A percentile compares a stretch with the other conserved stretches of the same genome.
Evolutionary conservation across 768 basidiomycete genomes (phyloP).

Genomic region (Pleurotus sapidus): DNA sequence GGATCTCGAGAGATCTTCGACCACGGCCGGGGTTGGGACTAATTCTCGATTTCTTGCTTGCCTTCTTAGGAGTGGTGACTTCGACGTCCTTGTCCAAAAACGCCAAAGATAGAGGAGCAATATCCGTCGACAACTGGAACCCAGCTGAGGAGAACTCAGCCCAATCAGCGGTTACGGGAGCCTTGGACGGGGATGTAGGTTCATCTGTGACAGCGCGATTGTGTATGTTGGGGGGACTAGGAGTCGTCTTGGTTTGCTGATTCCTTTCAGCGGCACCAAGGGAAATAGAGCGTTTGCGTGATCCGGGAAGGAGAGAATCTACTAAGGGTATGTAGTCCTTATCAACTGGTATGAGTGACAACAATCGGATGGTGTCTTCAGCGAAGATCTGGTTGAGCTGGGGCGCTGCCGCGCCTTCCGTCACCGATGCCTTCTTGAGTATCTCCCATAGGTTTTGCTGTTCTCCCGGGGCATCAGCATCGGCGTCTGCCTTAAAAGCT

Average conservation of each 20-base stretch:
- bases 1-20: slow-evolving; percentile 25
- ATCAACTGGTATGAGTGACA: slow-evolving; percentile 47
- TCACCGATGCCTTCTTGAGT: slow-evolving; percentile 34
- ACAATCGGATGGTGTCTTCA: slow-evolving; percentile 64
- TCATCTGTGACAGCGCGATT: slow-evolving; percentile 27
- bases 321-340: slow-evolving; percentile 29
- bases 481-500: slow-evolving; percentile 47
- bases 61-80: slow-evolving; percentile 38
- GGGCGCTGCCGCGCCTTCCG: slow-evolving; percentile 28
- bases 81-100: slow-evolving; percentile 62
- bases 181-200: slow-evolving; percentile 24
- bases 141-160: slow-evolving; percentile 64
- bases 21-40: slow-evolving; percentile 16
- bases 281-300: slow-evolving; percentile 30
- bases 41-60: slow-evolving; percentile 16
- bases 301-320: slow-evolving; percentile 24
- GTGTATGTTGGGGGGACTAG: slow-evolving; percentile 10
- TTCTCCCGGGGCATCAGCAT: slow-evolving; percentile 26
- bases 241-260: slow-evolving; percentile 4
- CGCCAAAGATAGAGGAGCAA: slow-evolving; percentile 50
- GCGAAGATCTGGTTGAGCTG: slow-evolving; percentile 54
- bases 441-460: slow-evolving; percentile 46
- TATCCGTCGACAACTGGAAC: slow-evolving; percentile 43
- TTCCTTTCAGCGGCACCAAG: slow-evolving; percentile 17
- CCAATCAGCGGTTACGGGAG: slow-evolving; percentile 51